These are phyloP conservation scores for Cymodocea nodosa DNA, from an alignment of 116 monocot species.

Conservation along the genomic window DNA sequence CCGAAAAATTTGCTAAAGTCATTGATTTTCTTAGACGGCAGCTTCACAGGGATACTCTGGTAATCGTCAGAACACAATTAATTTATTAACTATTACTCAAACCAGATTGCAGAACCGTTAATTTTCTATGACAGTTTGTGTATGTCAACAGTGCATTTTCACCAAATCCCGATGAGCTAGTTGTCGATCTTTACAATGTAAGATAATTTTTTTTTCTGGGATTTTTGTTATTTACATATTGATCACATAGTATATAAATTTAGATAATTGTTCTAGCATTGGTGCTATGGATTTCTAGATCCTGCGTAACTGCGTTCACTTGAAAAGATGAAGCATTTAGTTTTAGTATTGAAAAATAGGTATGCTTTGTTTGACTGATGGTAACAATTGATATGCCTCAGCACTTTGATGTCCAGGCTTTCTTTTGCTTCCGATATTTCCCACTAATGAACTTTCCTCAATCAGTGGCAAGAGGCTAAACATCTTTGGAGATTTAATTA, in stretches of 20 bases:
- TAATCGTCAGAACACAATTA: conserved; percentile 8
- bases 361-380: too few species aligned
- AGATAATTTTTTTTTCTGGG: conserved; percentile 8
- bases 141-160: conserved; percentile 95
- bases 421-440: too few species aligned
- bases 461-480: too few species aligned
- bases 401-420: too few species aligned
- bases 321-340: neutral
- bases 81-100: neutral
- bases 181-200: conserved; percentile 91
- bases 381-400: too few species aligned
- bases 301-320: neutral
- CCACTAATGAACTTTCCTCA: too few species aligned
- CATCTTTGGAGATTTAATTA: too few species aligned
- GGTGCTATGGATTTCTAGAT: neutral
- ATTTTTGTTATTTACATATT: neutral
- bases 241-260: neutral
- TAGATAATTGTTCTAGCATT: neutral
- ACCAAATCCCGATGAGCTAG: conserved; percentile 86
- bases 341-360: too few species aligned
- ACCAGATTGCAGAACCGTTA: neutral
- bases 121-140: conserved; percentile 45
- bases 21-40: conserved; percentile 90
- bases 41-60: conserved; percentile 87
- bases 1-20: conserved; percentile 73